Evolutionary conservation across 345 rosid species (phyloP).

Genomic region (Hibiscus trionum): DNA sequence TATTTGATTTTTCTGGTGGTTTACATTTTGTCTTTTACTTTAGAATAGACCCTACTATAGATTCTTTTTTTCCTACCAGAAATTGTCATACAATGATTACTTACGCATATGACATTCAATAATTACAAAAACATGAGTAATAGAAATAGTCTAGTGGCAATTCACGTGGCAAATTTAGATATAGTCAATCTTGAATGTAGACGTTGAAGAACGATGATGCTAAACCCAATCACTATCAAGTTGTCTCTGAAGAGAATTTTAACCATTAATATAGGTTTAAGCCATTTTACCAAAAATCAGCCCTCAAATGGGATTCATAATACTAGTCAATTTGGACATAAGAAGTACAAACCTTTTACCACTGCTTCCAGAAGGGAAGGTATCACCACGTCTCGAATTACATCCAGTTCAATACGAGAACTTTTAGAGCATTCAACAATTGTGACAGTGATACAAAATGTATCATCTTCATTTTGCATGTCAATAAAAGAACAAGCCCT

Average conservation of each 20-base stretch:
- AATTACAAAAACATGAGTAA: background rate
- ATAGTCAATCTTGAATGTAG: background rate
- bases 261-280: background rate
- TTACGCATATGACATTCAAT: background rate
- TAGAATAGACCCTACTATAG: background rate
- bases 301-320: background rate
- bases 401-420: conserved; percentile 3
- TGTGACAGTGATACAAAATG: conserved; percentile 8
- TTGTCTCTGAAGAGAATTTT: background rate
- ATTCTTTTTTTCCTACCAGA: background rate
- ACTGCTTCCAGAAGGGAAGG: conserved; percentile 11
- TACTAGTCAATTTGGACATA: background rate
- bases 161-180: background rate
- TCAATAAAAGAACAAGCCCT: conserved; percentile 9
- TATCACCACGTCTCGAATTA: background rate
- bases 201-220: background rate
- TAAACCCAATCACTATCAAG: too few relatives aligned
- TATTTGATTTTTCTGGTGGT: background rate
- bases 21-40: background rate
- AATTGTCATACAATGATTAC: background rate
- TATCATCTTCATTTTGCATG: conserved; percentile 1
- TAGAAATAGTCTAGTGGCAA: background rate
- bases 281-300: background rate
- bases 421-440: conserved; percentile 1
- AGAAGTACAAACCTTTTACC: conserved; percentile 12